phyloP scores from a whole-genome alignment of 331 rosid genomes.

The Spiraea crenata region DNA sequence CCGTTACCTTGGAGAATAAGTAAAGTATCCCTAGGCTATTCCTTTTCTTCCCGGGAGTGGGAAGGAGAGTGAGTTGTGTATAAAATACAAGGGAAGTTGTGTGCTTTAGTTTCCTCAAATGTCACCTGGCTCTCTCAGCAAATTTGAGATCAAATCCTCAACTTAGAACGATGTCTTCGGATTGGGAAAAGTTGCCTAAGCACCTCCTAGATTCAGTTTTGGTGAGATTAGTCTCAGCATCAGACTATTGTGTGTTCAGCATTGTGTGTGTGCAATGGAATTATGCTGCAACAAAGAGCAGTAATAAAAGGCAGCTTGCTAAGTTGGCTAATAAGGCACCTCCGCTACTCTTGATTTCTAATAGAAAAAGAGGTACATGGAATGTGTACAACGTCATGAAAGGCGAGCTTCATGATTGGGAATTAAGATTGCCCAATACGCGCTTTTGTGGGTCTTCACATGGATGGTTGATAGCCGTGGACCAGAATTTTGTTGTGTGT shows the following conservation, averaged over 20 bases:
- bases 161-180: background rate
- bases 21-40: too few species aligned
- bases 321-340: too few species aligned
- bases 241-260: background rate
- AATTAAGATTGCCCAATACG: background rate
- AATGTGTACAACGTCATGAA: background rate
- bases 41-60: too few species aligned
- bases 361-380: background rate
- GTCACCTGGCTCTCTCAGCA: too few species aligned
- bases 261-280: background rate
- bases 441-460: background rate
- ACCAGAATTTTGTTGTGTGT: background rate
- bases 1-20: too few species aligned
- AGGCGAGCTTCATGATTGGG: background rate
- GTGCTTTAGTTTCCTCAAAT: too few species aligned
- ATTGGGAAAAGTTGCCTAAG: background rate
- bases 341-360: background rate
- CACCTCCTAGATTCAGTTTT: background rate
- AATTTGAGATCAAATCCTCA: background rate
- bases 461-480: background rate
- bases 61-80: too few species aligned
- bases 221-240: background rate
- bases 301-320: background rate
- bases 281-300: background rate
- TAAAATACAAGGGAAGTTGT: too few species aligned